Base-by-base conservation (phyloP, 768 basidiomycete species). In the Mycena venus region DNA sequence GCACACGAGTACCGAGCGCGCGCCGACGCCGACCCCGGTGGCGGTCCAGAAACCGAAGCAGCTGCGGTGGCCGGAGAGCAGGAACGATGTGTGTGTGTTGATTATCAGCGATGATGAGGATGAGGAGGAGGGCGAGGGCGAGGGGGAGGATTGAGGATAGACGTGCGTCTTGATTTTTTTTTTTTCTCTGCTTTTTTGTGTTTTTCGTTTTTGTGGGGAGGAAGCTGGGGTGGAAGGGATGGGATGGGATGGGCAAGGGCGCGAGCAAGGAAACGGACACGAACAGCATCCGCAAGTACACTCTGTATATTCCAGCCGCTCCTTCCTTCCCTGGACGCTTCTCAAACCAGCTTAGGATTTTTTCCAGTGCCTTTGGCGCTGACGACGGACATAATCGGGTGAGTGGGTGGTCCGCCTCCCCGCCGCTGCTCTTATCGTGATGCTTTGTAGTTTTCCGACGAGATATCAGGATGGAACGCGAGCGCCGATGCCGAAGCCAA, bases 81-180 rank as follows among this genome's bases (percentile, higher is more conserved):
- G 80, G 63, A 83, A 85, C 58, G 84, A 86, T 42, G 81, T 81
- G 25, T 84, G 85, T 49, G 83, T 91, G 68, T 79, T 91, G 66
- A 85, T 88, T 42, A 80, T 90, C 75, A 91, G 89, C 78, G 89
- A 89, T 75, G 88, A 89, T 64, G 87, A 88, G 73, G 85, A 86
- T 29, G 84, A 86, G 51, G 84, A 86, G 51, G 80, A 82, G 47
- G 79, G 79, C 47, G 79, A 79, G 42, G 64, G 65, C 15, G 74
- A 73, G 68, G 25, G 42, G 42, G 42, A 44, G n/a, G 59, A 70
- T 12, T 62, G 49, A 59, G 71, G 38, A 34, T 47, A 2, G 59
- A 56, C 56, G 59, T 38, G 40, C 51, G 60, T 36, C 42, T 44
- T 59, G 58, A 58, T 34, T 68, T 64, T 49, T 21, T 15, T 53